Evolutionary conservation across 306 rosid genomes (phyloP).

Genomic region (Cajanus cajan): DNA sequence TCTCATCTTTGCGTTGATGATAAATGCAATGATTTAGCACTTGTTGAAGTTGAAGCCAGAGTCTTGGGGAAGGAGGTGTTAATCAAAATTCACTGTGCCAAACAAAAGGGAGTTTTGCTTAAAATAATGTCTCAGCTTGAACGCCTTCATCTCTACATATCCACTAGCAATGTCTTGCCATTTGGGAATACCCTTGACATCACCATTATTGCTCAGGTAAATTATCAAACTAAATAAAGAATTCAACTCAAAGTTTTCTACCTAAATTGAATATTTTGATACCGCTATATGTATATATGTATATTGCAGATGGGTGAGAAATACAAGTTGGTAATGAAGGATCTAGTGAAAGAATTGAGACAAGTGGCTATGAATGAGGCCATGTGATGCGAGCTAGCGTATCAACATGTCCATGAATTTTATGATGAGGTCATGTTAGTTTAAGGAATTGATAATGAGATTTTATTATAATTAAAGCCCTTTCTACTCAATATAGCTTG

Average conservation of each 20-base stretch:
- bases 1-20: constrained; percentile 18
- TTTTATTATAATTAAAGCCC: background rate
- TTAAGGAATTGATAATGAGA: background rate
- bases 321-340: constrained; percentile 15
- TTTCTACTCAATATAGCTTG: background rate
- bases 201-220: constrained; percentile 35
- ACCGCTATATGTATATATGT: background rate
- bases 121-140: constrained; percentile 24
- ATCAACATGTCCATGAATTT: background rate
- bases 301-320: constrained; percentile 23
- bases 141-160: constrained; percentile 18
- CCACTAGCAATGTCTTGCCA: constrained; percentile 27
- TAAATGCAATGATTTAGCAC: background rate
- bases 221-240: too few relatives aligned
- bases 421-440: too few relatives aligned
- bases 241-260: too few relatives aligned
- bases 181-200: constrained; percentile 29
- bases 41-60: constrained; percentile 24
- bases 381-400: background rate
- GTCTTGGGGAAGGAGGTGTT: constrained; percentile 25
- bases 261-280: background rate
- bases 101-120: constrained; percentile 19
- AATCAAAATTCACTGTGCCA: constrained; percentile 19
- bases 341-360: constrained; percentile 25
- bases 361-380: background rate